A percentile compares a stretch with the other conserved stretches of the same genome.
These are phyloP conservation scores for Angophora floribunda DNA, from an alignment of 345 rosid species.

Conservation along the genomic window DNA sequence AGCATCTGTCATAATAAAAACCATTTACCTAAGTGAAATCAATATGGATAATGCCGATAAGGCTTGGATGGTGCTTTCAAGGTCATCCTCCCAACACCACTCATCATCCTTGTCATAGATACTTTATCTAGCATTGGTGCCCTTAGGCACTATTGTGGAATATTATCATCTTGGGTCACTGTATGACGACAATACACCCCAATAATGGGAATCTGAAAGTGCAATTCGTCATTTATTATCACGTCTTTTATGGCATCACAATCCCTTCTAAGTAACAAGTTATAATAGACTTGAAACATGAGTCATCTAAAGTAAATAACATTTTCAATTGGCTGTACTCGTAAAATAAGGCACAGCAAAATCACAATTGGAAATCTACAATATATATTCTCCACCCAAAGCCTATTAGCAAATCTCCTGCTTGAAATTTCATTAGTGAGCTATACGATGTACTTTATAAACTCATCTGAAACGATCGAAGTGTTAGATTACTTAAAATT, in stretches of 20 bases:
- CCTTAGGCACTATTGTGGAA: background rate
- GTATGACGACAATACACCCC: background rate
- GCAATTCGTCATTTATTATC: accelerated
- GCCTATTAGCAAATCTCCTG: background rate
- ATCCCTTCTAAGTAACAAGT: background rate
- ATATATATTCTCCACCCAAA: background rate
- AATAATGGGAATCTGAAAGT: background rate
- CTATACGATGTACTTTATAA: background rate
- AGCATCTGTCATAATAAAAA: background rate
- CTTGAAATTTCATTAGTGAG: background rate
- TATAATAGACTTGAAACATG: background rate
- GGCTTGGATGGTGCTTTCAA: background rate
- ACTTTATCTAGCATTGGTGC: background rate
- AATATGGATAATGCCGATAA: background rate
- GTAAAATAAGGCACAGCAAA: background rate
- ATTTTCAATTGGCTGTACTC: background rate
- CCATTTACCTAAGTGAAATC: background rate
- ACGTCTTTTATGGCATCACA: background rate
- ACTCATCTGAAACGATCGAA: background rate
- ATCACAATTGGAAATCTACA: background rate
- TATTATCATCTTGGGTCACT: background rate
- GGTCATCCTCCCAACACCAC: background rate
- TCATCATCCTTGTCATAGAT: background rate
- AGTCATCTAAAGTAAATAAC: background rate
- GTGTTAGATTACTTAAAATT: background rate